Evolutionary conservation across 78 protist species (phyloP), one percentile per base, ranked within the genome.

Genomic region (Diacronema lutheri): DNA sequence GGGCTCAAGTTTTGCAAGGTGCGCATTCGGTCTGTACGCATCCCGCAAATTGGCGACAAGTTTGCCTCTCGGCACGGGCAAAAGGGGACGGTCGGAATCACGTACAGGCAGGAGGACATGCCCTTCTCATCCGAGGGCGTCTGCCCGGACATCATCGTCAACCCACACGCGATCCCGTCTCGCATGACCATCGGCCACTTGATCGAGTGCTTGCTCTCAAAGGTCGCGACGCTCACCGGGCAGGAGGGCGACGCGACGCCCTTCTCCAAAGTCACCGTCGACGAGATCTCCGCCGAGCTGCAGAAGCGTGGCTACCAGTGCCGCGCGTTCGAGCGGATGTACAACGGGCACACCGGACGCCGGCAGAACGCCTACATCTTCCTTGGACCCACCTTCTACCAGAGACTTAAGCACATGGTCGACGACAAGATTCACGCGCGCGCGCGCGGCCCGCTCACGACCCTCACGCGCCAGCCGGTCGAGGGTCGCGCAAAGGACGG

Each of bases 131-230:
- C 65, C 62, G 86, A 87, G 77, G 99, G 99, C 81, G 90, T 99
- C 83, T 74, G 92, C 57, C 99, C 99, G 6, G 99, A 98, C 88
- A 93, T 99, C 79, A 94, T 99, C 85, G 88, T 99, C 72, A 99
- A 99, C 92, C 99, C 99, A 37, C 99, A 99, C 89, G 99, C 99
- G 85, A 95, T 99, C 72, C 99, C 99, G 20, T 95, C 98, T 56
- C 99, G 99, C 55, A 99, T 99, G 99, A 99, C 99, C 35, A 93
- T 99, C 83, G 99, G 99, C 25, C 99, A 99, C 16, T 55, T 99
- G 89, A 92, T 98, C 83, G 99, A 99, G 92, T 95, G 98, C 61
- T 93, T 99, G 29, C 86, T 96, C n/a, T 94, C 97, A 83, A 99
- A 98, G 93, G 71, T 85, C 35, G 66, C 76, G 20, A 3, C 86